Evolutionary conservation across 2,329 filamentous ascomycete species (phyloP), one percentile per base, ranked within the genome.

Genomic region (Botrytis squamosa): DNA sequence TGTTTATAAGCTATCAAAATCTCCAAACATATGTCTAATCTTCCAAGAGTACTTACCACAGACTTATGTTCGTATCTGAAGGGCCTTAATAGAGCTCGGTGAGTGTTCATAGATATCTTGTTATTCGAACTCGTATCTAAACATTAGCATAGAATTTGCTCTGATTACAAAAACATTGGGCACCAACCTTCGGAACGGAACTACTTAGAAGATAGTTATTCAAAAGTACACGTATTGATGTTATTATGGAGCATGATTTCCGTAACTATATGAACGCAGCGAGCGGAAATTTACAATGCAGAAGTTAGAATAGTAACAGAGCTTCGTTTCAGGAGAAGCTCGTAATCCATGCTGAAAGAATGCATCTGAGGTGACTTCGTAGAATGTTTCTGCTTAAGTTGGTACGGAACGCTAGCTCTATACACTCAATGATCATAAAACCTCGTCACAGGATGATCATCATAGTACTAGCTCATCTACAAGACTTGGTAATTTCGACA

Each of bases 311-410:
- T 38, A 40, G 20, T 25, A 14, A 14, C 33, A 38, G 6, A 52
- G 12, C 14, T 18, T 16, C 7, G 7, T 16, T 22, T 18, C 14
- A 40, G 5, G 12, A n/a, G 25, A n/a, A 63, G 22, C 3, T 18
- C 22, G 14, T n/a, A 22, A 42, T 3, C 22, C 1, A 25, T 63
- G 14, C 16, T 8, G 8, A 5, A 18, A 40, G 6, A n/a, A n/a
- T 40, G 3, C 2, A 2, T 42, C 16, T n/a, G 38, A 6, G 14
- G 16, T 5, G 7, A 9, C 2, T 9, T 14, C 12, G 3, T 5
- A 18, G 14, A 42, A 42, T 4, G 4, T 42, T 42, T 42, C 3
- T n/a, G 9, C 38, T 63, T 0, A 2, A 16, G 4, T 18, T 42
- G 3, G 5, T 2, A 40, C n/a, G 7, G 14, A 42, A n/a, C 18